Conservation (phyloP, 2,329 filamentous ascomycete genomes). For the Plectosphaerella plurivora region DNA sequence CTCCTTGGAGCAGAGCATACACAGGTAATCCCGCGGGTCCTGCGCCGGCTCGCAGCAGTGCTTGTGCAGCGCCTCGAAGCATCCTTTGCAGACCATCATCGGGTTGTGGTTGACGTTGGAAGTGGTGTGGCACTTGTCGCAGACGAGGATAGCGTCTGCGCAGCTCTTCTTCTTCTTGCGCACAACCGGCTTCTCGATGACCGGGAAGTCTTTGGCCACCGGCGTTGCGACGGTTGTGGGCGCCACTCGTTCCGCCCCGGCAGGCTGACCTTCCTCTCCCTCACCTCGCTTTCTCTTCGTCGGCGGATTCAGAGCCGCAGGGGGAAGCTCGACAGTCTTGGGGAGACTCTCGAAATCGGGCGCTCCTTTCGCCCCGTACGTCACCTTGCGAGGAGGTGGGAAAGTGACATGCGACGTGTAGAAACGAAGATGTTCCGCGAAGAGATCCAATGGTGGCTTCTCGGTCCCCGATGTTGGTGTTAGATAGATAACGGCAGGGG, state of each 20-base stretch:
- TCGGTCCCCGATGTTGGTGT: too few species aligned
- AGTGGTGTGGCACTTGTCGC: conserved; percentile 15
- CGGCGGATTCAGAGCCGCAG: not conserved
- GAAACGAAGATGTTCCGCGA: too few species aligned
- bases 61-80: conserved; percentile 18
- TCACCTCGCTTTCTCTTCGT: conserved; percentile 7
- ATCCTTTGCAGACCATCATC: conserved; percentile 15
- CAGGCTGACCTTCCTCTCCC: not conserved
- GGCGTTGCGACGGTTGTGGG: not conserved
- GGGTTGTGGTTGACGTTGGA: conserved; percentile 12
- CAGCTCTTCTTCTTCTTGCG: conserved; percentile 9
- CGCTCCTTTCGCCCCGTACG: not conserved
- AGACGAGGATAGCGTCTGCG: conserved; percentile 10
- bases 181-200: conserved; percentile 4
- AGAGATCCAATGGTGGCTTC: too few species aligned
- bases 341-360: not conserved
- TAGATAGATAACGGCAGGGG: too few species aligned
- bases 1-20: conserved; percentile 7
- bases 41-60: conserved; percentile 16
- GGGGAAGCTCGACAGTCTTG: not conserved
- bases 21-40: conserved; percentile 12
- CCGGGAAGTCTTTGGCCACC: not conserved
- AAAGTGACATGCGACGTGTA: too few species aligned
- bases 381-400: not conserved
- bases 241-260: not conserved